Evolutionary conservation across 805 yeast genomes (phyloP).

Genomic region (Metschnikowia lunata): DNA sequence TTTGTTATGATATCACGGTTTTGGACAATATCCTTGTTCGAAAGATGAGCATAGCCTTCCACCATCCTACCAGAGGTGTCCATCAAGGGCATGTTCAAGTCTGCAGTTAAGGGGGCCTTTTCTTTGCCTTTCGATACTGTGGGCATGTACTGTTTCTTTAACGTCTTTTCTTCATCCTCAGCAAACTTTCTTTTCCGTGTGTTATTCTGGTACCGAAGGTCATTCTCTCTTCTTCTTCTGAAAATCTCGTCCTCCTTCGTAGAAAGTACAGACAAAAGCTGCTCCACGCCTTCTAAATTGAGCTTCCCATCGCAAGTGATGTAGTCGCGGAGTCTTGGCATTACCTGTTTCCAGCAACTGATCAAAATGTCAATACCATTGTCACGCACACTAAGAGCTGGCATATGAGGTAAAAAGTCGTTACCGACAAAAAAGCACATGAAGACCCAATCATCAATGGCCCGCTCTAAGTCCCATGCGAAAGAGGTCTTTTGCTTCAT

Average conservation of each 20-base stretch:
- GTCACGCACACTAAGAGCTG: constrained; percentile 91
- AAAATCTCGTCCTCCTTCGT: constrained; percentile 76
- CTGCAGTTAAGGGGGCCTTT: constrained; percentile 67
- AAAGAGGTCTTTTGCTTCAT: constrained; percentile 68
- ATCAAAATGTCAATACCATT: constrained; percentile 83
- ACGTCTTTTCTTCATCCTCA: constrained; percentile 41
- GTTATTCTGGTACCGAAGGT: constrained; percentile 62
- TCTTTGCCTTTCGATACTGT: constrained; percentile 70
- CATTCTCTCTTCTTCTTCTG: constrained; percentile 62
- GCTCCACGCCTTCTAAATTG: constrained; percentile 72
- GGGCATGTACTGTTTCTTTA: constrained; percentile 43
- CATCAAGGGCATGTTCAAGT: constrained; percentile 69
- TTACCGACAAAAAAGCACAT: constrained; percentile 99
- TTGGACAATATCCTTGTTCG: constrained; percentile 67
- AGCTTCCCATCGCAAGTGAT: constrained; percentile 88
- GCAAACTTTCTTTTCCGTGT: constrained; percentile 53
- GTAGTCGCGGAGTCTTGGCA: constrained; percentile 68
- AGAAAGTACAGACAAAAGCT: constrained; percentile 59
- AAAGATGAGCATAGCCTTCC: constrained; percentile 57
- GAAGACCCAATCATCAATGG: constrained; percentile 97
- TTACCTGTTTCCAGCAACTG: constrained; percentile 71
- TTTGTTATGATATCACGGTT: constrained; percentile 57
- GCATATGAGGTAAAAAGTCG: constrained; percentile 95
- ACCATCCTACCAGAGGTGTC: constrained; percentile 72
- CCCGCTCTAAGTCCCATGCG: constrained; percentile 85